phyloP scores from a whole-genome alignment of 306 rosid genomes.

The Datisca glomerata region DNA sequence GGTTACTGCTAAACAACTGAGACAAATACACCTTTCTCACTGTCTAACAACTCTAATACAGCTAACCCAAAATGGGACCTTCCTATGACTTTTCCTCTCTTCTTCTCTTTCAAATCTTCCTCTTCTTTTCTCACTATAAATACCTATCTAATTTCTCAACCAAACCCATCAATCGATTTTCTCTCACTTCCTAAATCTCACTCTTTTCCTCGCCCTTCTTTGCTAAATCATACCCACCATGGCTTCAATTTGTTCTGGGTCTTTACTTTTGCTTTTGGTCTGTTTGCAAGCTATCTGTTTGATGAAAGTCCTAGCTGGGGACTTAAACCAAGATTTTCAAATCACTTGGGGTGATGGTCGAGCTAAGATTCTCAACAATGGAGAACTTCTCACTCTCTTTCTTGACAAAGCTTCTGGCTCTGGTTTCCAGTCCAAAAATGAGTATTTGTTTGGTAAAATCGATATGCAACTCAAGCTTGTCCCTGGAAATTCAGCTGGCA shows the following conservation, averaged over 20 bases:
- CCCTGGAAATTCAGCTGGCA: constrained; percentile 67
- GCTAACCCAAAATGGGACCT: too few relatives aligned
- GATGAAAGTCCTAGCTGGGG: constrained; percentile 14
- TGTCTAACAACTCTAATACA: too few relatives aligned
- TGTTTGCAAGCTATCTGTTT: background rate
- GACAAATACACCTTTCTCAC: too few relatives aligned
- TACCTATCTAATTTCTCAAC: too few relatives aligned
- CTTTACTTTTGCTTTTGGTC: background rate
- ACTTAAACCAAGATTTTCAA: constrained; percentile 37
- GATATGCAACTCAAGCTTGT: constrained; percentile 81
- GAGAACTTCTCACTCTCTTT: constrained; percentile 39
- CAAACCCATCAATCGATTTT: too few relatives aligned
- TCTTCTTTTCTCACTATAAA: too few relatives aligned
- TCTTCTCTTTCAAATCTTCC: too few relatives aligned
- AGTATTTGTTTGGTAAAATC: constrained; percentile 47
- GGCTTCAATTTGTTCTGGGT: background rate
- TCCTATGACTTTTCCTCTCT: too few relatives aligned
- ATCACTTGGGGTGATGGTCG: constrained; percentile 65
- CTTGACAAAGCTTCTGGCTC: constrained; percentile 58
- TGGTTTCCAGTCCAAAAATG: constrained; percentile 51
- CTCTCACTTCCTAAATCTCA: too few relatives aligned
- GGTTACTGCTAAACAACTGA: too few relatives aligned
- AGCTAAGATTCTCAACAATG: constrained; percentile 47
- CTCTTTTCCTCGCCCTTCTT: too few relatives aligned
- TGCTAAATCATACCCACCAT: too few relatives aligned